A percentile compares a stretch with the other conserved stretches of the same genome.
Conservation (phyloP, 176 grass and related monocot species). For the Hsuehochloa calcarea region DNA sequence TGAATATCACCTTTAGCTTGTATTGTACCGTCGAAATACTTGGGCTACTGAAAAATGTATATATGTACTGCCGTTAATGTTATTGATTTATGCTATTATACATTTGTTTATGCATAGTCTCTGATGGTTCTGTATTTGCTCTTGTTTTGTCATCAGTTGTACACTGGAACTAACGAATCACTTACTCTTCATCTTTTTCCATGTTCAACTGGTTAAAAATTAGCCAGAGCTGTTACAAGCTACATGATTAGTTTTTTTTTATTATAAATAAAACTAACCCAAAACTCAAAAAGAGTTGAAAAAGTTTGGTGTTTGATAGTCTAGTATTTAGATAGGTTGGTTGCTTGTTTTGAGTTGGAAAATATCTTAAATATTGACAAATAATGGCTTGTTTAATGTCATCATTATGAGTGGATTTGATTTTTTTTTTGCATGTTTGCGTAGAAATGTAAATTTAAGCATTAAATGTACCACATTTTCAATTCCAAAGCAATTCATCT, state of each 20-base stretch:
- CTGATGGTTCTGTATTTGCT: background rate
- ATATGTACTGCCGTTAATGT: conserved; percentile 23
- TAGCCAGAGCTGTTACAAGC: background rate
- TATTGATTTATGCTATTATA: background rate
- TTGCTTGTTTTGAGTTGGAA: too few species aligned
- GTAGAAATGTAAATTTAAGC: too few species aligned
- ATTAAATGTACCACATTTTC: too few species aligned
- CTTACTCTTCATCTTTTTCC: background rate
- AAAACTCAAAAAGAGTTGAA: too few species aligned
- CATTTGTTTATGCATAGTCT: background rate
- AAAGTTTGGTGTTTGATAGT: too few species aligned
- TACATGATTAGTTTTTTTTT: too few species aligned
- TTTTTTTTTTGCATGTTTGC: too few species aligned
- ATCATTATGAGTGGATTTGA: too few species aligned
- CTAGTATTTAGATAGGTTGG: too few species aligned
- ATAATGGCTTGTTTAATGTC: too few species aligned
- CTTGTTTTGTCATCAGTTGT: background rate
- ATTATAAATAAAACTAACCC: background rate
- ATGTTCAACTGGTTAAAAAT: background rate
- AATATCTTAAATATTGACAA: too few species aligned
- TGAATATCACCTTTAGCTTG: conserved; percentile 15
- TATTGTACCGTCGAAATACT: conserved; percentile 3
- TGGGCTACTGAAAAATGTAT: conserved; percentile 31
- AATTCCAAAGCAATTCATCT: too few species aligned
- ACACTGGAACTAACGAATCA: background rate